Percentiles rank a stretch among this genome's conserved stretches.
These are phyloP conservation scores for Syncephalastrum monosporum DNA, from an alignment of 371 early-diverging fungal species.

Conservation along the genomic window DNA sequence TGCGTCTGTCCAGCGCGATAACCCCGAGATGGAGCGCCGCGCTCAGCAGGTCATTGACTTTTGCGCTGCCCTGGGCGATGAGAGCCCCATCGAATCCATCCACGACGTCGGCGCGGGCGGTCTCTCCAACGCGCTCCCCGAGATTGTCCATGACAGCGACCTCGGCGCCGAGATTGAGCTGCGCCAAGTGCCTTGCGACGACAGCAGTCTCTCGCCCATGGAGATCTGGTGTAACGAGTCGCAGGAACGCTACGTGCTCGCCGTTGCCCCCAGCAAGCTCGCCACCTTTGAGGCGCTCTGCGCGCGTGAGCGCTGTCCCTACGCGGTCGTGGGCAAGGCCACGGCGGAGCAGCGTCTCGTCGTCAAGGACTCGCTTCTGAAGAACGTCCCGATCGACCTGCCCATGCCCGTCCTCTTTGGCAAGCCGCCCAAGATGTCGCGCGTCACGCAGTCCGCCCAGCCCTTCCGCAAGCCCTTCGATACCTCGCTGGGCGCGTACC, in stretches of 20 bases:
- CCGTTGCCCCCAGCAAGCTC: constrained; percentile 70
- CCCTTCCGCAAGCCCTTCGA: constrained; percentile 62
- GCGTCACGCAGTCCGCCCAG: constrained; percentile 58
- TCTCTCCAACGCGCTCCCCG: constrained; percentile 94
- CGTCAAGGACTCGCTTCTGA: constrained; percentile 73
- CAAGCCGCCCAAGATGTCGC: constrained; percentile 94
- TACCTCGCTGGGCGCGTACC: constrained; percentile 58
- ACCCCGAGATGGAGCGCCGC: constrained; percentile 97
- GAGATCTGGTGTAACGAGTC: constrained; percentile 99
- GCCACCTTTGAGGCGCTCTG: constrained; percentile 74
- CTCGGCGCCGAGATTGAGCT: constrained; percentile 90
- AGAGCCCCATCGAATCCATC: constrained; percentile 86
- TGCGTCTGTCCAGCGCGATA: constrained; percentile 97
- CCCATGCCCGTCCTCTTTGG: constrained; percentile 96
- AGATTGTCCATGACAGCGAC: constrained; percentile 93
- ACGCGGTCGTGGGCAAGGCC: constrained; percentile 89
- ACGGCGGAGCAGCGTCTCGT: constrained; percentile 82
- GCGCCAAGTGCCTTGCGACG: constrained; percentile 86
- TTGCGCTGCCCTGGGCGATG: constrained; percentile 79
- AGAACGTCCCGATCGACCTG: constrained; percentile 80
- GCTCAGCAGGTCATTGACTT: constrained; percentile 95
- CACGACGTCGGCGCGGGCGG: constrained; percentile 99
- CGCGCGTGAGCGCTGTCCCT: constrained; percentile 91
- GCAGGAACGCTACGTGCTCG: constrained; percentile 96
- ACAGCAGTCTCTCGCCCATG: constrained; percentile 94